Percentiles rank a stretch among this genome's conserved stretches.
phyloP scores from a whole-genome alignment of 768 basidiomycete genomes.

The Boletus tylopilopsis region DNA sequence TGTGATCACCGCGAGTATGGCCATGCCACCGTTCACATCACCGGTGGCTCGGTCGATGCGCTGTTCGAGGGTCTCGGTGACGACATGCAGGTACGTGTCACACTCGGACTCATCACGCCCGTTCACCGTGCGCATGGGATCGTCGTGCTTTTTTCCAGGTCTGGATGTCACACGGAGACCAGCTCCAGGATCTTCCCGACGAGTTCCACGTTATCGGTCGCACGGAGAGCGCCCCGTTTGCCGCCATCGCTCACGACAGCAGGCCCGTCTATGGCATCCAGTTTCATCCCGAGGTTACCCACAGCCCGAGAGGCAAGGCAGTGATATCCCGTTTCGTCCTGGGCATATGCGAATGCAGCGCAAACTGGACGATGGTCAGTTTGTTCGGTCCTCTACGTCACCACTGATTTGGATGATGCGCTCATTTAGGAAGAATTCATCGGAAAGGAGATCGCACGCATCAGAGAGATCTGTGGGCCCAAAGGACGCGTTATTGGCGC shows the following conservation, averaged over 20 bases:
- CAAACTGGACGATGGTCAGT: conserved; percentile 91
- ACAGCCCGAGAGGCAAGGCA: conserved; percentile 85
- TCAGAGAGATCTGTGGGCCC: conserved; percentile 89
- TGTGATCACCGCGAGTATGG: conserved; percentile 96
- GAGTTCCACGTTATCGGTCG: conserved; percentile 86
- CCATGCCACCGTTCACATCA: conserved; percentile 75
- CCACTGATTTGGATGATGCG: neutral
- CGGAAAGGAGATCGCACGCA: conserved; percentile 91
- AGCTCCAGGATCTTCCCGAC: conserved; percentile 74
- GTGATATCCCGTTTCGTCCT: conserved; percentile 83
- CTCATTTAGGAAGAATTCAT: conserved; percentile 85
- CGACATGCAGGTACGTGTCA: conserved; percentile 72
- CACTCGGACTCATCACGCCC: no score
- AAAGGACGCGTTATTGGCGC: conserved; percentile 97
- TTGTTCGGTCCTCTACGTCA: conserved; percentile 3
- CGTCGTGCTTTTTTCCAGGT: no score
- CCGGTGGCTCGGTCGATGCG: conserved; percentile 59
- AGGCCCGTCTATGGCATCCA: conserved; percentile 95
- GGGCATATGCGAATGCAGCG: conserved; percentile 75
- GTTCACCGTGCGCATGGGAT: no score
- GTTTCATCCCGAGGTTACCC: conserved; percentile 98
- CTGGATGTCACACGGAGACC: conserved; percentile 99
- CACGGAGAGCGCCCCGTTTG: conserved; percentile 85
- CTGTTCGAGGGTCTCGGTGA: conserved; percentile 87
- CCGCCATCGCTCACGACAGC: conserved; percentile 86